phyloP scores from a whole-genome alignment of 2,329 filamentous ascomycete genomes.

The Epichloe typhina region DNA sequence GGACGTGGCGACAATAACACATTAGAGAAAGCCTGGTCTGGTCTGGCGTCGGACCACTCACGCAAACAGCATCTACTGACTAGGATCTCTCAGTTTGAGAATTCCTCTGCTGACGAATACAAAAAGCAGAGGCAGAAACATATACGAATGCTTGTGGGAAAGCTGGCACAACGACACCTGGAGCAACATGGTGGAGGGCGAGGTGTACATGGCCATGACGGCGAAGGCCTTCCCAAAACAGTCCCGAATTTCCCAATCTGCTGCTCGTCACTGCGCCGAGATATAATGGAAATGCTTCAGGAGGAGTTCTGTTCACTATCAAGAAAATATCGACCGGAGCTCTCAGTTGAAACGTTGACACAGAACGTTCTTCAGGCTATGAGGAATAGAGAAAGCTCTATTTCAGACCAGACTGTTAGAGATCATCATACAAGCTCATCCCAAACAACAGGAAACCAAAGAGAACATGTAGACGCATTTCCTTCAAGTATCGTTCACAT shows the following conservation, averaged over 20 bases:
- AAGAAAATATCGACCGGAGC: conserved; percentile 24
- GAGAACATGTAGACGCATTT: conserved; percentile 5
- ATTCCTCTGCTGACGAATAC: not conserved
- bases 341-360: conserved; percentile 31
- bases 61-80: conserved; percentile 31
- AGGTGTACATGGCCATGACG: conserved; percentile 22
- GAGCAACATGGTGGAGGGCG: not conserved
- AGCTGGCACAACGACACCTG: not conserved
- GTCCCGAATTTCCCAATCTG: conserved; percentile 32
- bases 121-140: conserved; percentile 6
- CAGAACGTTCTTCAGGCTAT: conserved; percentile 30
- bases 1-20: conserved; percentile 65
- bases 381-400: conserved; percentile 6
- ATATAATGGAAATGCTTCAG: conserved; percentile 34
- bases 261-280: conserved; percentile 33
- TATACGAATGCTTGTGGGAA: conserved; percentile 11
- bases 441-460: conserved; percentile 8
- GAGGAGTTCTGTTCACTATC: conserved; percentile 36
- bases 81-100: not conserved
- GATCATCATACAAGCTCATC: conserved; percentile 1
- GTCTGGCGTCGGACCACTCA: conserved; percentile 38
- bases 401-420: not conserved
- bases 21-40: conserved; percentile 65
- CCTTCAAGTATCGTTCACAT: not conserved
- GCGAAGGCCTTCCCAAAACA: conserved; percentile 14